Base-by-base conservation (phyloP, 768 basidiomycete species). In the Auricularia sp. region DNA sequence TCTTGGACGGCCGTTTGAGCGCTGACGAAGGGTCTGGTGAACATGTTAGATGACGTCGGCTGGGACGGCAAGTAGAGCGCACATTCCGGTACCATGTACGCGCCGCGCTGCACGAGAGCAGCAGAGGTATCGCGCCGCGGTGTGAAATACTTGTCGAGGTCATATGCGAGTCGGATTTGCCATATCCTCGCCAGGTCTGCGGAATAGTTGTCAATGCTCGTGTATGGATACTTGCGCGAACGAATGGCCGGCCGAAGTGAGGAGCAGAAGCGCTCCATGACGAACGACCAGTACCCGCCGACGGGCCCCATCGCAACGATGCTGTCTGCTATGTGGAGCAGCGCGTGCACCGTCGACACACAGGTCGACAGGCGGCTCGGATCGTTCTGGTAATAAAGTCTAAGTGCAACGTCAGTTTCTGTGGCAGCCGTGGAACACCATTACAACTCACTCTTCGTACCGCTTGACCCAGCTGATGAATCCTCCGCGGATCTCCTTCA, bases 231-330 rank as follows among this genome's bases (percentile, higher is more conserved):
- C 10, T 34, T n/a, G 14, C 65, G 64, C 1, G 71, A 73, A 21
- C 65, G 65, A 16, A 78, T 61, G 8, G 62, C 69, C 0, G 56
- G 34, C 54, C 73, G 68, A 8, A 78, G 68, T 5, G 54, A 64
- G 0, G 76, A 75, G 67, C 76, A 78, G 44, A 68, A 76, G 0
- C 72, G 62, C 63, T 79, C 77, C 69, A 78, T 73, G 34, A 66
- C 68, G 63, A 77, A 78, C 2, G 75, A 71, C 78, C 77, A 78
- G 8, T 67, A 71, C 0, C 70, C 58, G 71, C 76, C 77, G 2
- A 72, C 68, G 3, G 76, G 78, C 0, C 78, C 77, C 24, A 65
- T 71, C 3, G 62, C 67, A 54, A 70, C 61, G 44, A 78, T 77
- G 39, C 71, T 69, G 59, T 75, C 69, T 16, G 68, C 67, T 61